Conservation (phyloP, 352 stramenopile genomes). For the Phytophthora parvispora region DNA sequence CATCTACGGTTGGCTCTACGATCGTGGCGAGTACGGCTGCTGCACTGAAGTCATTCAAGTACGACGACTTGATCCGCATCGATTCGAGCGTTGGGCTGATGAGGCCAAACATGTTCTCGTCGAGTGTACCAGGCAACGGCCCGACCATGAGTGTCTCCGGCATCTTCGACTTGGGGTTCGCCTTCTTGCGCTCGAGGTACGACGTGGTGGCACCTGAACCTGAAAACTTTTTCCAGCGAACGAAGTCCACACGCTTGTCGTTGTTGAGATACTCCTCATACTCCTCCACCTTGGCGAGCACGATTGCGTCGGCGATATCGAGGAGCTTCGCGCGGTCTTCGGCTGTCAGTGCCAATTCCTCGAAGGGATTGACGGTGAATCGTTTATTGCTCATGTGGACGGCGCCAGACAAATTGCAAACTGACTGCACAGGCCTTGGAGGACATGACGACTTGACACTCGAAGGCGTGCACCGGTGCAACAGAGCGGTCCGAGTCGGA, state of each 20-base stretch:
- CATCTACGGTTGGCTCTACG: neutral
- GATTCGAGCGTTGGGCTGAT: neutral
- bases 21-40: neutral
- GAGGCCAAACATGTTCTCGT: neutral
- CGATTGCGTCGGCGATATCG: neutral
- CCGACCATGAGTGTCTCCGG: neutral
- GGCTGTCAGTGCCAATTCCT: neutral
- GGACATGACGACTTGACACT: too few relatives aligned
- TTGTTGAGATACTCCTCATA: neutral
- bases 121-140: neutral
- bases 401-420: neutral
- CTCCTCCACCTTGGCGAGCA: neutral
- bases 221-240: neutral
- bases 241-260: neutral
- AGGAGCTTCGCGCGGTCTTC: neutral
- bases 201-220: neutral
- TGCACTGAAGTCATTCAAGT: neutral
- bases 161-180: neutral
- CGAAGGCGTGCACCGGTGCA: too few relatives aligned
- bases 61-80: neutral
- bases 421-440: neutral
- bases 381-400: neutral
- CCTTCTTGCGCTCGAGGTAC: neutral
- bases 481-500: too few relatives aligned
- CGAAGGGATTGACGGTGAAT: neutral